These are phyloP conservation scores for Monilinia vaccinii-corymbosi DNA, from an alignment of 2,329 filamentous ascomycete genomes.

Conservation along the genomic window DNA sequence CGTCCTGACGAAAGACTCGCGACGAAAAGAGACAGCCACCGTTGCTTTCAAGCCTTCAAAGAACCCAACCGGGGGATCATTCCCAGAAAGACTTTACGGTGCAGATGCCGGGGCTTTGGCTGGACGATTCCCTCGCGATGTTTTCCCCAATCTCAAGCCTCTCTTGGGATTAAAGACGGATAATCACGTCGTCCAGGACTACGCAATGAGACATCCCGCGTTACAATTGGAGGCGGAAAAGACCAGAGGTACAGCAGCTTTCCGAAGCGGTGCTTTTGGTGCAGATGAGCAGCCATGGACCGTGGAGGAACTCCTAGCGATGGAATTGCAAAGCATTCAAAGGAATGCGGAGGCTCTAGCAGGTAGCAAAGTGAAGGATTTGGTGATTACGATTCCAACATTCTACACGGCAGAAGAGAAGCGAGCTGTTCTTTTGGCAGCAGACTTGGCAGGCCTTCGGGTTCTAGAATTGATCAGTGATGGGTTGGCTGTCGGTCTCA, in stretches of 20 bases:
- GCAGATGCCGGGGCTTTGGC: conserved; percentile 83
- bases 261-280: conserved; percentile 64
- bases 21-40: conserved; percentile 86
- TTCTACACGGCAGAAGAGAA: conserved; percentile 91
- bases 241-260: conserved; percentile 61
- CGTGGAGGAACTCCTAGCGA: conserved; percentile 89
- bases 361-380: conserved; percentile 66
- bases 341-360: conserved; percentile 80
- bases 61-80: conserved; percentile 53
- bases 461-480: conserved; percentile 81
- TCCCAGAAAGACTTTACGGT: conserved; percentile 86
- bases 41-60: conserved; percentile 88
- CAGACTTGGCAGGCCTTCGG: conserved; percentile 78
- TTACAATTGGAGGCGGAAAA: conserved; percentile 56
- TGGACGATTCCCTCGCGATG: conserved; percentile 81
- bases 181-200: conserved; percentile 56
- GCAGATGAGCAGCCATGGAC: conserved; percentile 58
- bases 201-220: conserved; percentile 68
- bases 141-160: conserved; percentile 88
- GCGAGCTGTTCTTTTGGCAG: conserved; percentile 74
- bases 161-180: conserved; percentile 67
- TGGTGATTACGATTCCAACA: conserved; percentile 79
- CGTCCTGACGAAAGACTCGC: conserved; percentile 93
- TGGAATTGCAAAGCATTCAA: conserved; percentile 89
- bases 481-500: conserved; percentile 82